These are phyloP conservation scores for Thalassiosira hispida DNA, from an alignment of 352 stramenopile genomes.

Conservation along the genomic window DNA sequence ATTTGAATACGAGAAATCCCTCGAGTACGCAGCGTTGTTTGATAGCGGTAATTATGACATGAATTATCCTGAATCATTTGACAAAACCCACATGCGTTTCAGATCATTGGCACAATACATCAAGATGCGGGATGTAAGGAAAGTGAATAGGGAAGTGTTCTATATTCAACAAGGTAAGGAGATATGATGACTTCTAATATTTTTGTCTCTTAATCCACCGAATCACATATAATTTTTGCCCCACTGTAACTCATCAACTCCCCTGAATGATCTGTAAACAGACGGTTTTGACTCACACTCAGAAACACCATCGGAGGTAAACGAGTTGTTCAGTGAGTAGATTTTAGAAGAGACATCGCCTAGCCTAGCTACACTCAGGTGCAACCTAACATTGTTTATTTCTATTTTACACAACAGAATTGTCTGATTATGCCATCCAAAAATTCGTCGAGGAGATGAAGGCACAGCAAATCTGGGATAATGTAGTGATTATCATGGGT, in stretches of 20 bases:
- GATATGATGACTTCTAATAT: not conserved
- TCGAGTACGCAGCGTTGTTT: not conserved
- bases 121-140: constrained; percentile 24
- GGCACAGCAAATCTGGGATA: constrained; percentile 63
- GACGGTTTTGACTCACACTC: constrained; percentile 76
- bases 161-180: constrained; percentile 51
- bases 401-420: not conserved
- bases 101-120: constrained; percentile 42
- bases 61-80: constrained; percentile 5
- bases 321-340: constrained; percentile 9
- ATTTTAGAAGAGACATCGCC: constrained; percentile 31
- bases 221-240: not conserved
- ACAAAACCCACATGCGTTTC: not conserved
- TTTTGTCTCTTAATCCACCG: not conserved
- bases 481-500: constrained; percentile 54
- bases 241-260: not conserved
- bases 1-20: constrained; percentile 8
- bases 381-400: constrained; percentile 8
- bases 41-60: constrained; percentile 18
- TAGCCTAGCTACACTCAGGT: not conserved
- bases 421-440: constrained; percentile 60
- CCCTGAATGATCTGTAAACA: not conserved
- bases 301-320: not conserved
- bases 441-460: constrained; percentile 78
- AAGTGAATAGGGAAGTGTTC: constrained; percentile 59